These are phyloP conservation scores for Trebouxia sp. DNA, from an alignment of 139 green algal genomes.

Conservation along the genomic window DNA sequence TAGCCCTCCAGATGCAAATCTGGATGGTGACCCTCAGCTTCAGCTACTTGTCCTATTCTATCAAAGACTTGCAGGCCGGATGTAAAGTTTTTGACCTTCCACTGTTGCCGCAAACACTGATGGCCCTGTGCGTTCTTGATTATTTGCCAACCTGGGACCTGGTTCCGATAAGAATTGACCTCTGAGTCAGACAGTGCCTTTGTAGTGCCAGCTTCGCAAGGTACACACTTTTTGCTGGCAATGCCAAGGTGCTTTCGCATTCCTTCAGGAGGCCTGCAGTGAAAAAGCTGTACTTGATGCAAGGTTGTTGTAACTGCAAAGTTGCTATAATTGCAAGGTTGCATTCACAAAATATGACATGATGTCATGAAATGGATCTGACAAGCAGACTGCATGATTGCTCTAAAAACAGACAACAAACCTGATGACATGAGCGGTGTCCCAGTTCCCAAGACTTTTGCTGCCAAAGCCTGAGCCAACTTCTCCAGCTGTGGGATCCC, in stretches of 20 bases:
- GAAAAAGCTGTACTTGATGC: too few species aligned
- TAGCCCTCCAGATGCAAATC: slow-evolving; percentile 63
- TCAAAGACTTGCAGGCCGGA: slow-evolving; percentile 56
- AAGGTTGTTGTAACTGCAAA: too few species aligned
- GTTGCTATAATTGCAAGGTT: too few species aligned
- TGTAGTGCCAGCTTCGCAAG: slow-evolving; percentile 44
- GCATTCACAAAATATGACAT: too few species aligned
- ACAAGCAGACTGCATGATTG: too few species aligned
- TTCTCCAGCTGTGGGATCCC: slow-evolving; percentile 82
- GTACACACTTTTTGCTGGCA: slow-evolving; percentile 51
- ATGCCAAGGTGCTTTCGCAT: slow-evolving; percentile 55
- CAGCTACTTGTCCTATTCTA: slow-evolving; percentile 56
- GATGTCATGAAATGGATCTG: too few species aligned
- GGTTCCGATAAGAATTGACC: slow-evolving; percentile 4
- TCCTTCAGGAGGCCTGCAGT: slow-evolving; percentile 44
- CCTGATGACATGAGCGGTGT: slow-evolving; percentile 93
- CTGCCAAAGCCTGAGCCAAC: slow-evolving; percentile 83
- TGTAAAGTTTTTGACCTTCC: slow-evolving; percentile 59
- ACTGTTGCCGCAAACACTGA: slow-evolving; percentile 66
- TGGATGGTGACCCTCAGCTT: slow-evolving; percentile 70
- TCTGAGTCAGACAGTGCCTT: slow-evolving; percentile 31
- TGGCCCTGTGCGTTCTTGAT: slow-evolving; percentile 18
- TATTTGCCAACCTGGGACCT: slow-evolving; percentile 66
- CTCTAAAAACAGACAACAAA: too few species aligned
- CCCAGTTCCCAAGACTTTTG: slow-evolving; percentile 82